phyloP scores from a whole-genome alignment of 371 early-diverging fungal genomes.

The Circinella umbellata region DNA sequence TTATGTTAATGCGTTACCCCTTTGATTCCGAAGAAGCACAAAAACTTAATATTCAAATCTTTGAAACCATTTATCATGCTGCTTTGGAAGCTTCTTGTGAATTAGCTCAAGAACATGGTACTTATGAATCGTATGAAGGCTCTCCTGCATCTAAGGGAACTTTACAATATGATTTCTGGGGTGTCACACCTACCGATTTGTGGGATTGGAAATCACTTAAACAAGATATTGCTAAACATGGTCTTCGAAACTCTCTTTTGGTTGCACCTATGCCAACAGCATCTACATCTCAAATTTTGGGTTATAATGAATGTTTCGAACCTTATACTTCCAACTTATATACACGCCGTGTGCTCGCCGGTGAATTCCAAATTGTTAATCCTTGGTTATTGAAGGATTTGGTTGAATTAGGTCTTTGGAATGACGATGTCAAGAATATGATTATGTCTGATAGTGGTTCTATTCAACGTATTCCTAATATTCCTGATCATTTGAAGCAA shows the following conservation, averaged over 20 bases:
- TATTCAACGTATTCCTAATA: constrained; percentile 76
- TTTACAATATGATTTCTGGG: constrained; percentile 98
- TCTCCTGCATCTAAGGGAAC: constrained; percentile 93
- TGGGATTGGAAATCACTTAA: constrained; percentile 96
- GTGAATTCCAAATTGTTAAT: constrained; percentile 99
- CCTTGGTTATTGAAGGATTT: constrained; percentile 95
- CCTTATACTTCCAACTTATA: constrained; percentile 99
- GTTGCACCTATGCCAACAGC: constrained; percentile 99
- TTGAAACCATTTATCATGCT: constrained; percentile 98
- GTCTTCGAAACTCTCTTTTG: constrained; percentile 98
- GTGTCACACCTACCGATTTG: constrained; percentile 75
- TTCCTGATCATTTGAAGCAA: constrained; percentile 93
- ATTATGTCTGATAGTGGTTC: constrained; percentile 98
- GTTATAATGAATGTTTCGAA: constrained; percentile 99
- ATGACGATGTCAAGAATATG: constrained; percentile 94
- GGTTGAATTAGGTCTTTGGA: constrained; percentile 94
- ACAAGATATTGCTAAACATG: constrained; percentile 83
- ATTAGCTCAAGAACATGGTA: constrained; percentile 84
- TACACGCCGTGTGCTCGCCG: constrained; percentile 97
- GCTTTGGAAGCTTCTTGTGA: constrained; percentile 97
- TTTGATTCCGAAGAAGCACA: constrained; percentile 96
- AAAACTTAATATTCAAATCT: constrained; percentile 90
- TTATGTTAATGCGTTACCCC: constrained; percentile 94
- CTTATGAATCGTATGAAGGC: constrained; percentile 92
- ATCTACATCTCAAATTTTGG: constrained; percentile 98